Evolutionary conservation across 352 stramenopile genomes (phyloP).

Genomic region (Phytophthora europaea): DNA sequence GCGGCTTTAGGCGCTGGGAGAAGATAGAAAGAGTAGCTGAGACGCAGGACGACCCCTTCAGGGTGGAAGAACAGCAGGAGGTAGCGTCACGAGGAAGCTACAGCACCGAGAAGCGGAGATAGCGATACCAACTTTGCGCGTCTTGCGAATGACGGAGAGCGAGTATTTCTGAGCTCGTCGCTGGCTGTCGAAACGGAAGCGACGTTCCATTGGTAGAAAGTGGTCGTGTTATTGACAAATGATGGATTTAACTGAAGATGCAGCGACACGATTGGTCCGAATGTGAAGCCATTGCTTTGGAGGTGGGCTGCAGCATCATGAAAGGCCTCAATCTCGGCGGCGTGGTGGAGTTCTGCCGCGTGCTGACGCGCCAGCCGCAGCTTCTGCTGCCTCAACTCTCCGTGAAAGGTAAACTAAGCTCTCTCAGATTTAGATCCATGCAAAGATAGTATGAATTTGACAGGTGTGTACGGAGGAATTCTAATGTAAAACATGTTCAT

Average conservation of each 20-base stretch:
- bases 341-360: slow-evolving; percentile 85
- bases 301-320: slow-evolving; percentile 29
- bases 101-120: neutral
- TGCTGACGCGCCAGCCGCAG: slow-evolving; percentile 72
- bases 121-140: slow-evolving; percentile 3
- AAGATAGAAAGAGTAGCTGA: neutral
- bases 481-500: slow-evolving; percentile 1
- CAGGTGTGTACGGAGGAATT: slow-evolving; percentile 15
- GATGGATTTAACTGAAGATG: neutral
- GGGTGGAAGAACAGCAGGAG: too few relatives aligned
- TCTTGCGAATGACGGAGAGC: slow-evolving; percentile 20
- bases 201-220: slow-evolving; percentile 36
- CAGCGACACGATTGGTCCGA: slow-evolving; percentile 13
- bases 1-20: neutral
- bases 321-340: slow-evolving; percentile 84
- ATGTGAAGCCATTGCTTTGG: slow-evolving; percentile 2
- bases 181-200: slow-evolving; percentile 29
- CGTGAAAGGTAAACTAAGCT: slow-evolving; percentile 58
- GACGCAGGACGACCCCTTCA: neutral
- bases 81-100: neutral
- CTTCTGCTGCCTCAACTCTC: slow-evolving; percentile 87
- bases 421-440: slow-evolving; percentile 14
- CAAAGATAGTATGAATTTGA: neutral
- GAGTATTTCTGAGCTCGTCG: slow-evolving; percentile 44
- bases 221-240: slow-evolving; percentile 26